Percentiles rank a stretch among this genome's conserved stretches.
Conservation (phyloP, 2,329 filamentous ascomycete species). For the Lachnellula occidentalis region DNA sequence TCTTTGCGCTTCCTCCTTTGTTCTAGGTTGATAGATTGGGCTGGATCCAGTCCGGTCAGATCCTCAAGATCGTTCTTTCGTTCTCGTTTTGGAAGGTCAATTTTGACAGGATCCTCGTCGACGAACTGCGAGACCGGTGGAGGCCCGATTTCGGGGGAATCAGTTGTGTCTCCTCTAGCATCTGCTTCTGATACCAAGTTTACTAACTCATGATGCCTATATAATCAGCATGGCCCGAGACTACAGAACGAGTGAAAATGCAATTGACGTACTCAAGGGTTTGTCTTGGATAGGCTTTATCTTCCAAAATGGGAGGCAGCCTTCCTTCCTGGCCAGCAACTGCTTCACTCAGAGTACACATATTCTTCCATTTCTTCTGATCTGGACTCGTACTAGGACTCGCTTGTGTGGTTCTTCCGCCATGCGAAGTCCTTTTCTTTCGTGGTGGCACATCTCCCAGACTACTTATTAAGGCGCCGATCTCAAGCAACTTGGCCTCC, state of each 20-base stretch:
- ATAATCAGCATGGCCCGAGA: slow-evolving; percentile 29
- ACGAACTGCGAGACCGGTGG: slow-evolving; percentile 55
- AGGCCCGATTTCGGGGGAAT: slow-evolving; percentile 65
- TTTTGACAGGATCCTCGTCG: slow-evolving; percentile 50
- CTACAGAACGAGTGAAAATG: not conserved
- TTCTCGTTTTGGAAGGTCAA: slow-evolving; percentile 40
- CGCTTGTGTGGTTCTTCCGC: slow-evolving; percentile 28
- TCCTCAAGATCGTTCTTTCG: slow-evolving; percentile 16
- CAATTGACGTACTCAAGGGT: slow-evolving; percentile 57
- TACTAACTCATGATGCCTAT: slow-evolving; percentile 29
- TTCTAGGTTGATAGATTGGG: slow-evolving; percentile 29
- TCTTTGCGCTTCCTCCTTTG: slow-evolving; percentile 32
- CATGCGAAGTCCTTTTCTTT: slow-evolving; percentile 41
- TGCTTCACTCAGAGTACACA: slow-evolving; percentile 31
- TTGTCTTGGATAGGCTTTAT: slow-evolving; percentile 60
- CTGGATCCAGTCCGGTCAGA: slow-evolving; percentile 17
- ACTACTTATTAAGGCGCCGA: slow-evolving; percentile 60
- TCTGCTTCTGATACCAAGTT: slow-evolving; percentile 18
- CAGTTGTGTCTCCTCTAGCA: slow-evolving; percentile 35
- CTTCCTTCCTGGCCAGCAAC: slow-evolving; percentile 33
- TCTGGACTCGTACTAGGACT: slow-evolving; percentile 43
- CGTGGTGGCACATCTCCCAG: slow-evolving; percentile 57
- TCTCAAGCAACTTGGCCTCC: slow-evolving; percentile 66
- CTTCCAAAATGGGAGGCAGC: slow-evolving; percentile 64
- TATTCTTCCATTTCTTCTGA: slow-evolving; percentile 49